Evolutionary conservation across 192 early-diverging fungal genomes (phyloP), one percentile per base, ranked within the genome.

Genomic region (Podila minutissima): DNA sequence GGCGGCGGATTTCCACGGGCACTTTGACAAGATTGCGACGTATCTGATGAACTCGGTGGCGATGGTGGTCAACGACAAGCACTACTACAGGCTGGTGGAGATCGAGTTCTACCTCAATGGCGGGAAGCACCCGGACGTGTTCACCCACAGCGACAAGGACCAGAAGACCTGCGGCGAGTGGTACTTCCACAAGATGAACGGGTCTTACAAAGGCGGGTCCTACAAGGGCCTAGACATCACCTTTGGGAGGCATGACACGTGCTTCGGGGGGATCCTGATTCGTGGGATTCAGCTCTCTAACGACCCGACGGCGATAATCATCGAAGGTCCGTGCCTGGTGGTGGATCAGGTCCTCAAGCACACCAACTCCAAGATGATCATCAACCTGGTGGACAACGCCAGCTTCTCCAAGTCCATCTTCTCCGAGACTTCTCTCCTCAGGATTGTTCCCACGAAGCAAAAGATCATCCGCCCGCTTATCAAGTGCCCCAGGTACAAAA

Each of bases 31-130:
- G 22, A 68, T 81, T 50, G 77, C 77, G 24, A 69, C 38, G 24
- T 69, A 69, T 59, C 66, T 81, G 49, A 41, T 81, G 67, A 61
- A 51, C 35, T 64, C 61, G 65, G 68, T 67, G 24, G 50, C 60
- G 57, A 48, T 81, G 57, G 48, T 69, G 61, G 29, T 81, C 49
- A 68, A 68, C 22, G 61, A 62, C 46, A 53, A 81, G 48, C 58
- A 72, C 51, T 59, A 49, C 60, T 81, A 67, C 59, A 61, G 59
- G 33, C 31, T 81, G 29, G 49, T 81, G 37, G 77, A 81, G 57
- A 64, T 81, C 38, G 77, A 81, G 64, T 81, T 81, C 60, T 81
- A 81, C 72, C 69, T 81, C 28, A 67, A 69, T 50, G 77, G 72
- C 53, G 51, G 35, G 32, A 64, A 41, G 37, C 77, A 81, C 57